Evolutionary conservation across 768 basidiomycete species (phyloP).

Genomic region (Russula sp.): DNA sequence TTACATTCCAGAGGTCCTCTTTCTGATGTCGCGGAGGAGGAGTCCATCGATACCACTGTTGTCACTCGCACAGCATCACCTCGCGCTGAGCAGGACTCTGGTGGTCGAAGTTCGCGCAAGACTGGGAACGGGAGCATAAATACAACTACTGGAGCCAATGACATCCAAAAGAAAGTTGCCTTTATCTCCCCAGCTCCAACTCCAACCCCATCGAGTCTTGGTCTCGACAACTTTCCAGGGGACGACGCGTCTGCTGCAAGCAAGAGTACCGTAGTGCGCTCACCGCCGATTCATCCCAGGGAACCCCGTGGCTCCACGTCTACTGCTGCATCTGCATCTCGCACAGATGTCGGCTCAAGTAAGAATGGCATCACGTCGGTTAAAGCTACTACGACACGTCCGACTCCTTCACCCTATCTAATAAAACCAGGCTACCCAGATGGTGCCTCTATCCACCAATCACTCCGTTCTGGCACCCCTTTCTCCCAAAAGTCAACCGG

Average conservation of each 20-base stretch:
- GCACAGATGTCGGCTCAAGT: conserved; percentile 53
- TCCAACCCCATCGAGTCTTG: conserved; percentile 55
- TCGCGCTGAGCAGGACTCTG: conserved; percentile 36
- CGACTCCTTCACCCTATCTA: conserved; percentile 60
- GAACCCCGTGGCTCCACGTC: conserved; percentile 67
- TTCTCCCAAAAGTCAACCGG: conserved; percentile 73
- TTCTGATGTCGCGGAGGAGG: conserved; percentile 28
- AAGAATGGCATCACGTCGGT: conserved; percentile 46
- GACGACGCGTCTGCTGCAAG: conserved; percentile 43
- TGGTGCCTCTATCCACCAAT: conserved; percentile 53
- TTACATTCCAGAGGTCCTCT: conserved; percentile 32
- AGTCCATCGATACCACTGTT: conserved; percentile 26
- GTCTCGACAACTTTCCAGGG: conserved; percentile 50
- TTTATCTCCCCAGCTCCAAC: conserved; percentile 82
- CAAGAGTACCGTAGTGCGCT: conserved; percentile 74
- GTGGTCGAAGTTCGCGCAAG: conserved; percentile 42
- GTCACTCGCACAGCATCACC: conserved; percentile 29
- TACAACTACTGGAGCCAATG: conserved; percentile 37
- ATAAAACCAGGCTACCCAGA: conserved; percentile 46
- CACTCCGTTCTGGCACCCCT: conserved; percentile 76
- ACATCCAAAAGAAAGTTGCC: conserved; percentile 80
- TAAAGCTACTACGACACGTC: conserved; percentile 58
- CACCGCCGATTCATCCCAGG: conserved; percentile 70
- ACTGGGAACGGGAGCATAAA: conserved; percentile 39
- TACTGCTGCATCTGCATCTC: conserved; percentile 58